Evolutionary conservation across 2,329 filamentous ascomycete species (phyloP).

Genomic region (Cladophialophora psammophila): DNA sequence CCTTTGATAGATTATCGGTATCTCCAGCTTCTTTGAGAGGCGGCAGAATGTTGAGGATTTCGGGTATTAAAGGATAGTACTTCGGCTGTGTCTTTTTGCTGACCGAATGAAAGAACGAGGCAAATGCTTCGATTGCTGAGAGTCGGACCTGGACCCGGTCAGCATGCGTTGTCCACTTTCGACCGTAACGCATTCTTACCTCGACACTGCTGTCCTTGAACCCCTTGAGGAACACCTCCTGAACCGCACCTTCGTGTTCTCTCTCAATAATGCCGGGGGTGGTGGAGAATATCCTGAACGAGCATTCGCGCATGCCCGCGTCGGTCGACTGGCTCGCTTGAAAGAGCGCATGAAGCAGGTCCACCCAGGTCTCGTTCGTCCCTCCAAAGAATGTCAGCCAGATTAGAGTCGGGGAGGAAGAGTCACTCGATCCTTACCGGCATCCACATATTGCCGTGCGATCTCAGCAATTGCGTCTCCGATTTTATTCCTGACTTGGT

Average conservation of each 20-base stretch:
- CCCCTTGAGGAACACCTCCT: conserved; percentile 85
- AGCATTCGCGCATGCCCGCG: conserved; percentile 83
- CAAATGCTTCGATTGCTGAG: conserved; percentile 94
- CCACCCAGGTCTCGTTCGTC: conserved; percentile 83
- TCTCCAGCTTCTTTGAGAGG: conserved; percentile 92
- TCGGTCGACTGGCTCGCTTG: conserved; percentile 87
- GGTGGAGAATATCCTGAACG: conserved; percentile 93
- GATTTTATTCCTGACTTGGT: conserved; percentile 87
- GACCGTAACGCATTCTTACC: conserved; percentile 46
- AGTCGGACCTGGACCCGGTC: conserved; percentile 74
- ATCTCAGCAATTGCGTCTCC: conserved; percentile 97
- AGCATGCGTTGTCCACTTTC: conserved; percentile 22
- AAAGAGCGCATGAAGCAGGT: conserved; percentile 85
- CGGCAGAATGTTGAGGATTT: conserved; percentile 91
- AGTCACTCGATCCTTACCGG: conserved; percentile 64
- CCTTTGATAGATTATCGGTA: conserved; percentile 88
- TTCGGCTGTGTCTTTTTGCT: conserved; percentile 86
- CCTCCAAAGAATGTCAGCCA: conserved; percentile 32
- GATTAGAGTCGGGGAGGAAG: conserved; percentile 5
- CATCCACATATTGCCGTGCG: conserved; percentile 92
- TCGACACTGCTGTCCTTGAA: conserved; percentile 87
- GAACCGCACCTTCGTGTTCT: conserved; percentile 90
- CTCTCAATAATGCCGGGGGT: conserved; percentile 96
- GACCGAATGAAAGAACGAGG: conserved; percentile 91
- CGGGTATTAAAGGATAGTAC: conserved; percentile 85